These are phyloP conservation scores for Phragmites australis DNA, from an alignment of 176 grass and related monocot genomes.

Conservation along the genomic window DNA sequence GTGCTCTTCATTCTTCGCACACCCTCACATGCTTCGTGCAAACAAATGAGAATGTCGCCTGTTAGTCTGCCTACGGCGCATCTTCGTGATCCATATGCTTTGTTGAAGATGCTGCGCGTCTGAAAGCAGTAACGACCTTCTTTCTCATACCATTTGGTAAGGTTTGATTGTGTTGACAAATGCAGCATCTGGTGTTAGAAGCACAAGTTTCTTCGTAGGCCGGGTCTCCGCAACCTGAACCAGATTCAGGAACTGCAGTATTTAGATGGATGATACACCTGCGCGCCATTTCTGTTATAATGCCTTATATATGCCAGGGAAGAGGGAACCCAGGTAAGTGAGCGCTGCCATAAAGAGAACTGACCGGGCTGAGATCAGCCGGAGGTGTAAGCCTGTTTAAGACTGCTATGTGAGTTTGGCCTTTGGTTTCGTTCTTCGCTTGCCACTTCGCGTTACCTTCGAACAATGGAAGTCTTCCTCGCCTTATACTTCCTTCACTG, in stretches of 20 bases:
- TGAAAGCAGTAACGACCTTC: slow-evolving; percentile 46
- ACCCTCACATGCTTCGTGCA: slow-evolving; percentile 52
- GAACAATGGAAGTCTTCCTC: not conserved
- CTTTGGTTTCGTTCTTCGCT: not conserved
- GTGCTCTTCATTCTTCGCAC: slow-evolving; percentile 52
- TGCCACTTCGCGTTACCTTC: not conserved
- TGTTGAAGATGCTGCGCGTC: slow-evolving; percentile 43
- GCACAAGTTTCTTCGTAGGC: slow-evolving; percentile 32
- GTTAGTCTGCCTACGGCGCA: slow-evolving; percentile 15
- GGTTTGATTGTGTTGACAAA: slow-evolving; percentile 46
- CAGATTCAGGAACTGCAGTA: slow-evolving; percentile 22
- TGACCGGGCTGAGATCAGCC: not conserved
- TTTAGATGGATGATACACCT: slow-evolving; percentile 16
- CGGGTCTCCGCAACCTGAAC: not conserved
- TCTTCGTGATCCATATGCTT: slow-evolving; percentile 31
- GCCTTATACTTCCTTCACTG: not conserved
- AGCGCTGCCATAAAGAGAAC: not conserved
- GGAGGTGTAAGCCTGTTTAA: not conserved
- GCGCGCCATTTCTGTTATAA: not conserved
- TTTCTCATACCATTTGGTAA: slow-evolving; percentile 44
- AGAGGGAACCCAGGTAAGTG: slow-evolving; percentile 19
- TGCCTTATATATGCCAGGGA: not conserved
- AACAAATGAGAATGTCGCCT: slow-evolving; percentile 10
- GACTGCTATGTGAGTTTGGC: not conserved
- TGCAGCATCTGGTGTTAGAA: slow-evolving; percentile 38